Conservation (phyloP, 2,329 filamentous ascomycete genomes). For the Triangularia setosa region DNA sequence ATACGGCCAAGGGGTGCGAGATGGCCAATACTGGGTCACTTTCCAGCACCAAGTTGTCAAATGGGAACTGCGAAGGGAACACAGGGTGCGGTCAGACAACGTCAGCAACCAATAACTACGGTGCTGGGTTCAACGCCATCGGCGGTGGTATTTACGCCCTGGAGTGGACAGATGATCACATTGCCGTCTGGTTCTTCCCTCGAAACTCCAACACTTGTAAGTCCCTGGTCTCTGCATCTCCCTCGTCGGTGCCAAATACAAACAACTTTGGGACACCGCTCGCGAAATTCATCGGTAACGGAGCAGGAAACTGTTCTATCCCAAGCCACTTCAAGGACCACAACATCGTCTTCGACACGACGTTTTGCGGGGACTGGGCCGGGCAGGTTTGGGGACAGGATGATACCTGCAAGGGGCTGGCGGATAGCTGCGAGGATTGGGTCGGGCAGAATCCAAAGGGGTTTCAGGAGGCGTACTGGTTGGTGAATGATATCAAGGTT, state of each 20-base stretch:
- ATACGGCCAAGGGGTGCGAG: conserved; percentile 59
- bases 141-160: conserved; percentile 70
- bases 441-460: conserved; percentile 66
- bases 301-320: conserved; percentile 65
- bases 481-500: conserved; percentile 67
- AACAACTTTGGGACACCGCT: conserved; percentile 63
- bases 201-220: conserved; percentile 40
- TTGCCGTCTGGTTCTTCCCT: conserved; percentile 80
- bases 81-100: conserved; percentile 57
- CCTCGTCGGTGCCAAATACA: conserved; percentile 43
- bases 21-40: conserved; percentile 49
- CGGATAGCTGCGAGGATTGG: conserved; percentile 64
- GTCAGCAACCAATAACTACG: conserved; percentile 53
- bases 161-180: conserved; percentile 69
- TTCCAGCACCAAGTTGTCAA: conserved; percentile 41
- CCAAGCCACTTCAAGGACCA: conserved; percentile 65
- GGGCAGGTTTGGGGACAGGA: conserved; percentile 62
- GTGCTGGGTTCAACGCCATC: conserved; percentile 65
- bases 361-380: conserved; percentile 87
- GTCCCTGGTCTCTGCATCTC: conserved; percentile 9
- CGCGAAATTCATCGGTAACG: conserved; percentile 61
- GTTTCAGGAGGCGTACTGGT: conserved; percentile 73
- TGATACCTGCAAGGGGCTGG: conserved; percentile 55
- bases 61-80: conserved; percentile 33
- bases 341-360: conserved; percentile 76